phyloP scores from a whole-genome alignment of 2,329 filamentous ascomycete species.

The Drechslerella coelobrocha region DNA sequence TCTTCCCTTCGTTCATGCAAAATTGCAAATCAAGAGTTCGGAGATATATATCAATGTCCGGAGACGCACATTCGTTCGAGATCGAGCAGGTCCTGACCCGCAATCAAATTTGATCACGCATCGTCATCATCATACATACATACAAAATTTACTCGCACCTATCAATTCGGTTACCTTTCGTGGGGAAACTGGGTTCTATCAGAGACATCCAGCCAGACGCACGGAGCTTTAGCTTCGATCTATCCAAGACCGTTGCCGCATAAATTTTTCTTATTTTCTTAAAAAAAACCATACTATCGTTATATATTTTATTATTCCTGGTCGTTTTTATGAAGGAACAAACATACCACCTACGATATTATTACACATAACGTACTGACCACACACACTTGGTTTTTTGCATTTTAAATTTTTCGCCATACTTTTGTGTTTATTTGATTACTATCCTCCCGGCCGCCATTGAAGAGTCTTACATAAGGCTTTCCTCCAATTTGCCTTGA shows the following conservation, averaged over 20 bases:
- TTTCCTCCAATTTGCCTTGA: slow-evolving; percentile 42
- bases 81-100: slow-evolving; percentile 30
- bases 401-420: slow-evolving; percentile 21
- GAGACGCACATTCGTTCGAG: slow-evolving; percentile 28
- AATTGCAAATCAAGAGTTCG: slow-evolving; percentile 37
- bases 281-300: slow-evolving; percentile 26
- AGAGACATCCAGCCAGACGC: slow-evolving; percentile 33
- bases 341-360: not conserved
- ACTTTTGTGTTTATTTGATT: slow-evolving; percentile 50
- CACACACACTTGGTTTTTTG: not conserved
- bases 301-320: not conserved
- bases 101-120: slow-evolving; percentile 47
- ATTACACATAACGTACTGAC: not conserved
- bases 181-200: slow-evolving; percentile 32
- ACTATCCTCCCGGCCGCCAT: slow-evolving; percentile 42
- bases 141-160: not conserved
- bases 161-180: not conserved
- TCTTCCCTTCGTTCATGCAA: slow-evolving; percentile 25
- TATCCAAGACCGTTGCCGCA: not conserved
- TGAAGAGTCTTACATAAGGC: slow-evolving; percentile 51
- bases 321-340: not conserved
- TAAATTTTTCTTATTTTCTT: not conserved
- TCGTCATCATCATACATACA: slow-evolving; percentile 38
- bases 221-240: slow-evolving; percentile 6
- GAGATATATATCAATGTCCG: slow-evolving; percentile 30